phyloP scores from a whole-genome alignment of 164 flowering plant genomes.

The Berberis thunbergii region DNA sequence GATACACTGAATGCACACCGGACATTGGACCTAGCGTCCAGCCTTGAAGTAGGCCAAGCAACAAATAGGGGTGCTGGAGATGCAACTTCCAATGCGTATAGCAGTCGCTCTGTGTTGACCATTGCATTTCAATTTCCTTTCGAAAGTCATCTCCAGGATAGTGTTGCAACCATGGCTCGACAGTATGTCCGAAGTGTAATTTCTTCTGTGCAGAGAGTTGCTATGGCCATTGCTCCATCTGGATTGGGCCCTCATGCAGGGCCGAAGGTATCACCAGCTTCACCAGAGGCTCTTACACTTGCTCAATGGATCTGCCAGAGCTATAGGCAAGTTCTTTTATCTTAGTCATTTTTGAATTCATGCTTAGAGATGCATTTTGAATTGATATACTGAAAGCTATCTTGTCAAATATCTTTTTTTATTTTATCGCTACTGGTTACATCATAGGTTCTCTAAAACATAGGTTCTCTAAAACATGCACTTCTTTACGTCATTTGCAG shows the following conservation, averaged over 20 bases:
- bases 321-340: conserved; percentile 51
- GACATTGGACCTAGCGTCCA: conserved; percentile 18
- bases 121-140: conserved; percentile 96
- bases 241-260: conserved; percentile 46
- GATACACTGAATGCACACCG: conserved; percentile 43
- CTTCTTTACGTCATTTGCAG: conserved; percentile 34
- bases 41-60: conserved; percentile 65
- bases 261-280: conserved; percentile 52
- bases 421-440: not conserved
- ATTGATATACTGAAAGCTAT: not conserved
- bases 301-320: conserved; percentile 27
- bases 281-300: conserved; percentile 75
- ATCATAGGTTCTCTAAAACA: not conserved
- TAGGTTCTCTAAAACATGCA: not conserved
- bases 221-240: conserved; percentile 78
- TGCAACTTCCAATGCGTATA: conserved; percentile 22
- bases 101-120: conserved; percentile 59
- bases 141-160: conserved; percentile 69
- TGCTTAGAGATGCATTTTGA: too few species aligned
- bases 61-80: conserved; percentile 33
- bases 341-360: too few species aligned
- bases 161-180: conserved; percentile 83
- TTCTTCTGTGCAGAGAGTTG: conserved; percentile 85
- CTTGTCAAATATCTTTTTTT: not conserved
- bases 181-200: conserved; percentile 86